Percentiles rank a stretch among this genome's conserved stretches.
Evolutionary conservation across 2,329 filamentous ascomycete genomes (phyloP).

Genomic region (Pyrenophora graminea): DNA sequence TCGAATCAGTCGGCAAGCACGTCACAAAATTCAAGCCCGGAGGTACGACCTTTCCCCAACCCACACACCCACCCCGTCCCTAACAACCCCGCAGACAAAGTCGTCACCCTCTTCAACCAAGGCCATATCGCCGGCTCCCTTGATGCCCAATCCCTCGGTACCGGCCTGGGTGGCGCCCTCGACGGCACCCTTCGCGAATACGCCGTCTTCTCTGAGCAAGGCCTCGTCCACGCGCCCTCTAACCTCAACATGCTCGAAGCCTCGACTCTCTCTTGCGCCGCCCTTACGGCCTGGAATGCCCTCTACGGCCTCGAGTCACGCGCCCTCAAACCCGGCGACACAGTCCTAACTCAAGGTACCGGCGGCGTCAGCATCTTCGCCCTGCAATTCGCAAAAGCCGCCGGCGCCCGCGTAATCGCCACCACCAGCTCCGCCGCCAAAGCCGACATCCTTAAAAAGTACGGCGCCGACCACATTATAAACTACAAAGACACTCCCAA

Average conservation of each 20-base stretch:
- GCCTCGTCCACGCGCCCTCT: slow-evolving; percentile 67
- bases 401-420: slow-evolving; percentile 61
- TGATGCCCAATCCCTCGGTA: slow-evolving; percentile 44
- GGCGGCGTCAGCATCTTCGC: slow-evolving; percentile 71
- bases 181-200: slow-evolving; percentile 72
- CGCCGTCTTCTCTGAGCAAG: slow-evolving; percentile 68
- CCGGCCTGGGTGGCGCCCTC: slow-evolving; percentile 69
- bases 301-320: slow-evolving; percentile 54
- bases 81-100: slow-evolving; percentile 51
- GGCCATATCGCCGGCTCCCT: slow-evolving; percentile 58
- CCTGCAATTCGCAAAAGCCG: slow-evolving; percentile 60
- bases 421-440: slow-evolving; percentile 60
- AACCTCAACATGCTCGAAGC: slow-evolving; percentile 56
- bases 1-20: slow-evolving; percentile 58
- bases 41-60: slow-evolving; percentile 28
- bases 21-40: slow-evolving; percentile 61
- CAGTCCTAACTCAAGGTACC: slow-evolving; percentile 70
- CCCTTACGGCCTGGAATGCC: slow-evolving; percentile 57
- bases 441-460: slow-evolving; percentile 54
- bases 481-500: slow-evolving; percentile 59
- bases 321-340: slow-evolving; percentile 45
- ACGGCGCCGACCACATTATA: slow-evolving; percentile 61
- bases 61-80: not conserved
- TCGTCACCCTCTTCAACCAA: slow-evolving; percentile 67
- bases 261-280: slow-evolving; percentile 53